A percentile compares a stretch with the other conserved stretches of the same genome.
Conservation (phyloP, 2,329 filamentous ascomycete species). For the Phialophora verrucosa region DNA sequence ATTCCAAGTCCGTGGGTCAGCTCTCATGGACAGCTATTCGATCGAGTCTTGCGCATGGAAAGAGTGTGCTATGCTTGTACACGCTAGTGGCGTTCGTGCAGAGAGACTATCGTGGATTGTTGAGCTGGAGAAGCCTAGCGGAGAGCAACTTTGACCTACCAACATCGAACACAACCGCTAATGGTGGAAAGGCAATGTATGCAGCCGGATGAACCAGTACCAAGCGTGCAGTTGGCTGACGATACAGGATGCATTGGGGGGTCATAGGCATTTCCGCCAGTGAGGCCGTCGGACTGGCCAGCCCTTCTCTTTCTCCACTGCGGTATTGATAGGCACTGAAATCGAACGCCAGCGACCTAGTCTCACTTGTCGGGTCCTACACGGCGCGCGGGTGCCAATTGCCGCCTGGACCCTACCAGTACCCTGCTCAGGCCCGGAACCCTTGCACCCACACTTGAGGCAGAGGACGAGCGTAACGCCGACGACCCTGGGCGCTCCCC, state of each 20-base stretch:
- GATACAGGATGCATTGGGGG: neutral
- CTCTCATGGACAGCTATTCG: neutral
- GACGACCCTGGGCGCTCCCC: neutral
- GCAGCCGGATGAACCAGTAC: neutral
- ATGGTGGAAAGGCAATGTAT: neutral
- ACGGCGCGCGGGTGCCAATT: neutral
- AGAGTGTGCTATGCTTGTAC: neutral
- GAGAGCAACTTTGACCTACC: neutral
- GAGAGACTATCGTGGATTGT: neutral
- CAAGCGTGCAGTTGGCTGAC: neutral
- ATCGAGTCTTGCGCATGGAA: neutral
- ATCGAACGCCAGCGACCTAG: neutral
- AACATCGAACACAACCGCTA: neutral
- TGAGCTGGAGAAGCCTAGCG: neutral
- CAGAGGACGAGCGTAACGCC: neutral
- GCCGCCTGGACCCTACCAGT: neutral
- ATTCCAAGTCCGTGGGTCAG: neutral
- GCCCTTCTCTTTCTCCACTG: neutral
- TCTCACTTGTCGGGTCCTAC: neutral
- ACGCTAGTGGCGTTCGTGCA: neutral
- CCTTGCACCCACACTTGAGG: neutral
- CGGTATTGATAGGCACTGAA: neutral
- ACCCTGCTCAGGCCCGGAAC: neutral
- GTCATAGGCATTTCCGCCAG: neutral
- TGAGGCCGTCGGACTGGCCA: neutral